These are phyloP conservation scores for Chlorella sp. DNA, from an alignment of 139 green algal species.

Conservation along the genomic window DNA sequence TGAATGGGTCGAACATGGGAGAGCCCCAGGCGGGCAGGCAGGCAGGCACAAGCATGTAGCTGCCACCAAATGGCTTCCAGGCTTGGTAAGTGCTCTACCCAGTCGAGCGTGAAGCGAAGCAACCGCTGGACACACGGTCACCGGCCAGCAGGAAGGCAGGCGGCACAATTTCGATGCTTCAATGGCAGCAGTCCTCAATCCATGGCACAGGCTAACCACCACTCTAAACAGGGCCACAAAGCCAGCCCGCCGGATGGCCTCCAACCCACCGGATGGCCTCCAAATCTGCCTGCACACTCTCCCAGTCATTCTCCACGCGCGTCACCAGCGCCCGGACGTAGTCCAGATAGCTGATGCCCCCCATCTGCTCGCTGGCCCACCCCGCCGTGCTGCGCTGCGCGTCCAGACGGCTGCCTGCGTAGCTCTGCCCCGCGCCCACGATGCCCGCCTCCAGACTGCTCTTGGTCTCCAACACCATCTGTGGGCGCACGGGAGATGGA, in stretches of 20 bases:
- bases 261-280: slow-evolving; percentile 64
- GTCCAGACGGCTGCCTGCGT: slow-evolving; percentile 85
- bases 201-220: too few relatives aligned
- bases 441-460: slow-evolving; percentile 84
- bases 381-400: slow-evolving; percentile 87
- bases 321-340: slow-evolving; percentile 87
- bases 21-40: background rate
- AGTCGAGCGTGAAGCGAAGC: too few relatives aligned
- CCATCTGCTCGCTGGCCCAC: slow-evolving; percentile 87
- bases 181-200: too few relatives aligned
- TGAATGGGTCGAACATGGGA: background rate
- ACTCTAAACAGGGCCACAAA: background rate
- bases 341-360: slow-evolving; percentile 90
- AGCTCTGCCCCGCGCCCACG: slow-evolving; percentile 83
- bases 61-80: background rate
- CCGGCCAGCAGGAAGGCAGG: too few relatives aligned
- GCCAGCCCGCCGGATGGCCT: slow-evolving; percentile 50
- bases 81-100: too few relatives aligned
- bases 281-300: slow-evolving; percentile 77
- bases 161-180: too few relatives aligned
- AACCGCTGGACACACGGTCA: too few relatives aligned
- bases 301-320: slow-evolving; percentile 92
- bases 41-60: too few relatives aligned
- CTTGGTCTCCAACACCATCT: slow-evolving; percentile 98
- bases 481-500: slow-evolving; percentile 20